Evolutionary conservation across 2,329 filamentous ascomycete species (phyloP), one percentile per base, ranked within the genome.

Genomic region (Botryotinia calthae): DNA sequence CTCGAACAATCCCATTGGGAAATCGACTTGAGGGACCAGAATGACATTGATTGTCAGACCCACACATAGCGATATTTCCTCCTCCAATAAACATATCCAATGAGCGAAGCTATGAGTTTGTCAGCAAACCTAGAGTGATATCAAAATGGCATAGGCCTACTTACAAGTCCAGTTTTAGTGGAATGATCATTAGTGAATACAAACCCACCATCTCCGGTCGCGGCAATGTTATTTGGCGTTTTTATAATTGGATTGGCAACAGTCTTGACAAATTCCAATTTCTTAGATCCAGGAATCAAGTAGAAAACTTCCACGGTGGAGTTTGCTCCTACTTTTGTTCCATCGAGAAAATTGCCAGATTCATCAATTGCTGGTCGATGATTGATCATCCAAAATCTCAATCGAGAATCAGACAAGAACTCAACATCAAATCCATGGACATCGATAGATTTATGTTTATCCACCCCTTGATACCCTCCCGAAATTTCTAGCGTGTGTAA

Each of bases 221-320:
- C 80, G 10, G 80, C 80, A 34, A 82, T 72, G 28, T 78, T 76
- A 73, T 83, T 83, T 20, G 82, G 80, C 1, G 81, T 80, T 31
- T 79, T 63, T 59, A 83, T 81, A 25, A 77, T 73, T 22, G 79
- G 76, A 46, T 79, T 34, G 22, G 75, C 65, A 44, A 80, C 78
- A 0, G 81, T 82, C 61, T 79, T 78, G 10, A 82, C 76, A 72
- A 82, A 79, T n/a, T 76, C 73, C 75, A 82, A 78, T 5, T 56
- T 76, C 1, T 75, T 70, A 8, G 77, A 77, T 12, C 76, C 75
- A 12, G 74, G 69, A 25, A 74, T 74, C 8, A 81, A 77, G n/a
- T 80, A 75, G 64, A 83, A 83, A 2, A 81, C 75, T 61, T 83
- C 81, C 46, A 83, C 76, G 0, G 82, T 83, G 8, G 80, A 79